These are phyloP conservation scores for Aspergillus ochraceus DNA, from an alignment of 2,329 filamentous ascomycete genomes.

Conservation along the genomic window DNA sequence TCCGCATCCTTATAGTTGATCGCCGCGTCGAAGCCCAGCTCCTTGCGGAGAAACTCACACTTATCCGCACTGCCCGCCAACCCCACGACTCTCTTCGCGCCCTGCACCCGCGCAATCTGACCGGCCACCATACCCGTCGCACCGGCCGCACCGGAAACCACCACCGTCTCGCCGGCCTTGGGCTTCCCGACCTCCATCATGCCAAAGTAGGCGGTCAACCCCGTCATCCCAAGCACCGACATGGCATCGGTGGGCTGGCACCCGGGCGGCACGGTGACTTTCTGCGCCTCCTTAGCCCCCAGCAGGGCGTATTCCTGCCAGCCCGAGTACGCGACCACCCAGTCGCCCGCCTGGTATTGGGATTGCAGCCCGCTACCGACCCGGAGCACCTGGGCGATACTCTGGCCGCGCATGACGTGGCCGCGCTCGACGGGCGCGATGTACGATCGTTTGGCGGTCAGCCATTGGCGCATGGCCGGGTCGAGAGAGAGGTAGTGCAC, in stretches of 20 bases:
- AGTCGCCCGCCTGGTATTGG: constrained; percentile 36
- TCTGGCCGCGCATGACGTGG: constrained; percentile 66
- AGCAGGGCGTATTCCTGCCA: constrained; percentile 69
- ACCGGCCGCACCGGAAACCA: constrained; percentile 75
- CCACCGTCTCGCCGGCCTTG: constrained; percentile 70
- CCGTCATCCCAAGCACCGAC: constrained; percentile 64
- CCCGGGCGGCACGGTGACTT: constrained; percentile 46
- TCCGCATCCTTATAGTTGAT: constrained; percentile 68
- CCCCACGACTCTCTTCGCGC: constrained; percentile 61
- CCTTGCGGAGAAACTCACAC: constrained; percentile 63
- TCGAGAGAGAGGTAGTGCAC: constrained; percentile 68
- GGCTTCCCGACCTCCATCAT: constrained; percentile 68
- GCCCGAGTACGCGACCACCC: constrained; percentile 57
- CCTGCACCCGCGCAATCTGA: constrained; percentile 75
- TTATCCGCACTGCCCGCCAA: constrained; percentile 68
- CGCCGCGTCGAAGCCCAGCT: constrained; percentile 66
- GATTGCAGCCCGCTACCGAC: constrained; percentile 49
- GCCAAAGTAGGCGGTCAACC: constrained; percentile 75
- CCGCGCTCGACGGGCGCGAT: constrained; percentile 67
- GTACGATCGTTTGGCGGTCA: constrained; percentile 63
- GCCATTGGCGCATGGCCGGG: constrained; percentile 74
- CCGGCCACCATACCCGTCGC: constrained; percentile 75
- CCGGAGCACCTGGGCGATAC: constrained; percentile 59
- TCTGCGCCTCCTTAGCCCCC: constrained; percentile 50
- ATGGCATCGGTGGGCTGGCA: constrained; percentile 61